Evolutionary conservation across 2,329 filamentous ascomycete genomes (phyloP), one percentile per base, ranked within the genome.

Genomic region (Sporothrix variecibatus): DNA sequence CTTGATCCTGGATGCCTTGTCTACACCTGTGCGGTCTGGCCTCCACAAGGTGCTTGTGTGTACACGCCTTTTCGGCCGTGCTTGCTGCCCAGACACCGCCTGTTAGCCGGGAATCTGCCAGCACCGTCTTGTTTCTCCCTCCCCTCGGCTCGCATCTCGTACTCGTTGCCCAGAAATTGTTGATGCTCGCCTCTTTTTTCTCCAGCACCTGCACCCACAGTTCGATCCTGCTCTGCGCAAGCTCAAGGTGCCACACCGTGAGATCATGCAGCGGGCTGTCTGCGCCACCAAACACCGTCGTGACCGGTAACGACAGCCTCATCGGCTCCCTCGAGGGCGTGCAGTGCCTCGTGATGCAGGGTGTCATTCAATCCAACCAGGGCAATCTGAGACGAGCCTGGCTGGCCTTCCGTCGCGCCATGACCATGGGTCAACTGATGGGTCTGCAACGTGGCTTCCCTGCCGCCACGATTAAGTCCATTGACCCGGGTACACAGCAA

Each of bases 321-420:
- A 77, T 85, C 0, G 80, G 79, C n/a, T 85, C 83, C 0, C 72
- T 87, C 2, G 86, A 88, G 73, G 86, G 86, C 0, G 77, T 88
- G 7, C 85, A 87, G 73, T 87, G 85, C 68, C 76, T 89, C 8
- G 81, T 87, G 75, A 79, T 88, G 0, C 83, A 87, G 74, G 82
- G 81, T 11, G 80, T 86, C 23, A 86, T 84, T 76, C 80, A 85
- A 20, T 83, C 84, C 31, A 87, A 87, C 49, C 78, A 79, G 0
- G 87, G 87, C 0, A 83, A 85, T 51, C 79, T 87, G 2, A 82
- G 85, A 0, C 80, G 82, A 0, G 82, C 86, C 0, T 88, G 85
- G 85, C 75, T 87, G 3, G 78, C 81, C 0, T 81, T 81, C 26
- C 83, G 86, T 2, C 82, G 85, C 43, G 85, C 85, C 2, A 80